Evolutionary conservation across 1,284 basidiomycete genomes (phyloP).

Genomic region (Peniophora sp.): DNA sequence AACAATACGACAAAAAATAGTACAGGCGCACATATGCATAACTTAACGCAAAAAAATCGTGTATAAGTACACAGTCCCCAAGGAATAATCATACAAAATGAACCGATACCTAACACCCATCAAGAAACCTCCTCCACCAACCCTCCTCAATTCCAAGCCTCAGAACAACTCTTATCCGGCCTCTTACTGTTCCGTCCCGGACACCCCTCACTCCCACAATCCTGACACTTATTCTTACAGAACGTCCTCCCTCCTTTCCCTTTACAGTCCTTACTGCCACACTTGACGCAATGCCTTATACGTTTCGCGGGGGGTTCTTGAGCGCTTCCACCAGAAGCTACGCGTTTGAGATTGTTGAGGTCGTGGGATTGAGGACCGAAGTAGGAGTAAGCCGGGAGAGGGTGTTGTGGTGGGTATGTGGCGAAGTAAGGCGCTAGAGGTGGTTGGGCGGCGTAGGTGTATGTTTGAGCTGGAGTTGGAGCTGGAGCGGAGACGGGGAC

Average conservation of each 20-base stretch:
- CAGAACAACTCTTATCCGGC: conserved; percentile 61
- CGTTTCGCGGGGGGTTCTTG: conserved; percentile 33
- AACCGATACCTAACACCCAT: too few relatives aligned
- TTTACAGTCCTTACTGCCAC: conserved; percentile 68
- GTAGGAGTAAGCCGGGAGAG: conserved; percentile 12
- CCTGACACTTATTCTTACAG: conserved; percentile 63
- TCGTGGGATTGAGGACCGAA: conserved; percentile 12
- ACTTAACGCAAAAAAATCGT: too few relatives aligned
- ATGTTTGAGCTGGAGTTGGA: conserved; percentile 11
- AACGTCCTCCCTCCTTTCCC: conserved; percentile 66
- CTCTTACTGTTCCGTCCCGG: conserved; percentile 64
- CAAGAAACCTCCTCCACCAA: too few relatives aligned
- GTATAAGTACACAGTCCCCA: too few relatives aligned
- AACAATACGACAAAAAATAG: too few relatives aligned
- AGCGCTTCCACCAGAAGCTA: too few relatives aligned
- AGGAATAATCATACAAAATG: too few relatives aligned
- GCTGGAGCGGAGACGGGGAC: conserved; percentile 8
- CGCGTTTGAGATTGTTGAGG: conserved; percentile 2
- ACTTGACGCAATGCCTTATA: conserved; percentile 56
- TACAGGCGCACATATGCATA: too few relatives aligned
- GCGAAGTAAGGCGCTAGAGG: conserved; percentile 17
- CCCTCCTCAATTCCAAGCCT: conserved; percentile 39
- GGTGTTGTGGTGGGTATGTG: conserved; percentile 21
- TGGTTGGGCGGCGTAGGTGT: conserved; percentile 17
- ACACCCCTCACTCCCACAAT: conserved; percentile 67